A percentile compares a stretch with the other conserved stretches of the same genome.
Evolutionary conservation across 129 eudicot genomes (phyloP).

Genomic region (Smallanthus sonchifolius): DNA sequence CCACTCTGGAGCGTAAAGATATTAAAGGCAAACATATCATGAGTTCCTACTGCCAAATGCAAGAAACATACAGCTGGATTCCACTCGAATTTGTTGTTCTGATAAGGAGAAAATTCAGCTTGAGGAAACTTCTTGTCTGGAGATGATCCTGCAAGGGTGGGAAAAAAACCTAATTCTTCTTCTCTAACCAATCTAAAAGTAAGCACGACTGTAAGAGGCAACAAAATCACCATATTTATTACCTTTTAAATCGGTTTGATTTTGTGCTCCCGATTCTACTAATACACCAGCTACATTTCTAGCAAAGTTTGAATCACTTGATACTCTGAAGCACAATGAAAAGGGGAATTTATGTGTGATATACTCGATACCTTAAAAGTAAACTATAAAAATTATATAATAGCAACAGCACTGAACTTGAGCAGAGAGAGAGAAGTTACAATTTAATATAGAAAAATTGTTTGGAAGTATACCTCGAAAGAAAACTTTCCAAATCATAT

Average conservation of each 20-base stretch:
- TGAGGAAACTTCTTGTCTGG: conserved; percentile 92
- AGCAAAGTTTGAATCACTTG: conserved; percentile 65
- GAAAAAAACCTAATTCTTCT: conserved; percentile 12
- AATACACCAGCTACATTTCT: conserved; percentile 75
- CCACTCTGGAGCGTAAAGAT: not conserved
- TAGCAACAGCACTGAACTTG: conserved; percentile 6
- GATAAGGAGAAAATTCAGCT: conserved; percentile 83
- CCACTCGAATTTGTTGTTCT: conserved; percentile 64
- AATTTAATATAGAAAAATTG: not conserved
- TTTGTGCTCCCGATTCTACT: conserved; percentile 53
- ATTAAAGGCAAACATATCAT: conserved; percentile 4
- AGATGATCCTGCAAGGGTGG: conserved; percentile 59
- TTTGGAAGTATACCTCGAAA: conserved; percentile 40
- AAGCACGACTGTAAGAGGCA: not conserved
- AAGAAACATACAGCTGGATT: conserved; percentile 76
- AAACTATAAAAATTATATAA: not conserved
- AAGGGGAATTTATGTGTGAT: not conserved
- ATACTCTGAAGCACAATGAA: conserved; percentile 42
- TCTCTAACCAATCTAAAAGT: not conserved
- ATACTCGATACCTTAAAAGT: not conserved
- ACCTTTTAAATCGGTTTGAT: conserved; percentile 56
- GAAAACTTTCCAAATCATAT: conserved; percentile 53
- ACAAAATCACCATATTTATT: conserved; percentile 11
- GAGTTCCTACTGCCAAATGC: not conserved
- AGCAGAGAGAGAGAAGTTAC: not conserved